phyloP scores from a whole-genome alignment of 192 early-diverging fungal genomes.

The Gamsiella multidivaricata region DNA sequence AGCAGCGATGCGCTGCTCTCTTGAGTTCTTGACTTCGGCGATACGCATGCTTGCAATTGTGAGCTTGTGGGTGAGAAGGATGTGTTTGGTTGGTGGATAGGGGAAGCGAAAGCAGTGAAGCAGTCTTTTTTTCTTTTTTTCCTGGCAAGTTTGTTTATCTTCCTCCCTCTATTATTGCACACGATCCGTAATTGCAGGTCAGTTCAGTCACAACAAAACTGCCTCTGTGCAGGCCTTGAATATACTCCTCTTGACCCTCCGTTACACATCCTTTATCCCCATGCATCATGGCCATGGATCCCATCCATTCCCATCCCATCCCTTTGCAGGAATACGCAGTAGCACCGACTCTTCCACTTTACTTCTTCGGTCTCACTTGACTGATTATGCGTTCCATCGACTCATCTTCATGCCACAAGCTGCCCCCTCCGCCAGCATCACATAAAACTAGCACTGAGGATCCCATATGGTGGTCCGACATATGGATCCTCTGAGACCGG shows the following conservation, averaged over 20 bases:
- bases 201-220: background rate
- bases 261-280: conserved; percentile 1
- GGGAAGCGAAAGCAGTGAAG: background rate
- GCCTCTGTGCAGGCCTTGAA: too few relatives aligned
- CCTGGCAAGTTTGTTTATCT: background rate
- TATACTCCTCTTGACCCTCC: background rate
- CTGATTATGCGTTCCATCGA: conserved; percentile 6
- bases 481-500: too few relatives aligned
- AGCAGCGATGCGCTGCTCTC: conserved; percentile 94
- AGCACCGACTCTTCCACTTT: background rate
- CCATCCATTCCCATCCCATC: background rate
- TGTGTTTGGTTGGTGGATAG: too few relatives aligned
- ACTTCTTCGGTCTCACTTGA: background rate
- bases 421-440: background rate
- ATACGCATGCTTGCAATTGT: conserved; percentile 80
- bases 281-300: conserved; percentile 7
- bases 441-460: background rate
- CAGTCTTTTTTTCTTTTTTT: conserved; percentile 6
- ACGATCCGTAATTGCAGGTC: background rate
- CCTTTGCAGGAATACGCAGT: background rate
- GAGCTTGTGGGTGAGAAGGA: too few relatives aligned
- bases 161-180: background rate
- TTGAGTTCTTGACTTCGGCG: conserved; percentile 89
- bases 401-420: conserved; percentile 2
- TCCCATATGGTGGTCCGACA: background rate